Conservation (phyloP, 371 early-diverging fungal genomes). For the Blastocladiella emersonii region DNA sequence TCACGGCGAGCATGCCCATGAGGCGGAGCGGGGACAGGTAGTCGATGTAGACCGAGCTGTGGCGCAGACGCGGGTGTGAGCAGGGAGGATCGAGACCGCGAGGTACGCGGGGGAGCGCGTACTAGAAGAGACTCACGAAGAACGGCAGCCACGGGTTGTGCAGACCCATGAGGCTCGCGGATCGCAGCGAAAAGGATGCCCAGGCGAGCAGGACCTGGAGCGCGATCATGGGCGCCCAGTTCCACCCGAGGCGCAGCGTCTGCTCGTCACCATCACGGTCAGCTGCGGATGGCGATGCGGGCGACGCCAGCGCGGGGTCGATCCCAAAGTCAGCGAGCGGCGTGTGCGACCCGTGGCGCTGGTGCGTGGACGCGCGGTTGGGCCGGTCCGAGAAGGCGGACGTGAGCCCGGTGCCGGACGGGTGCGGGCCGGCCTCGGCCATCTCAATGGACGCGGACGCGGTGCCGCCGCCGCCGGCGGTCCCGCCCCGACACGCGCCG, state of each 20-base stretch:
- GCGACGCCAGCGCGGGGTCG: no score
- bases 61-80: not conserved
- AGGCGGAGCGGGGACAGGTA: not conserved
- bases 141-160: not conserved
- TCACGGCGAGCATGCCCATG: not conserved
- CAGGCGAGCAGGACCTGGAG: not conserved
- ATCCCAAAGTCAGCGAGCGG: no score
- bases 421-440: no score
- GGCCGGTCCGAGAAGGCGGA: no score
- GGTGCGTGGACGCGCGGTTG: no score
- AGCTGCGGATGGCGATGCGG: no score
- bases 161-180: not conserved
- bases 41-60: not conserved
- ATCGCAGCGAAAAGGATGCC: not conserved
- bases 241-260: not conserved
- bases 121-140: not conserved
- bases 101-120: not conserved
- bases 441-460: no score
- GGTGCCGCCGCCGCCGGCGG: no score
- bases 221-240: not conserved
- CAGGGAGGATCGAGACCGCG: not conserved
- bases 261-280: no score
- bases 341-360: no score
- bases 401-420: no score
- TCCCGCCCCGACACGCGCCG: no score